Conservation (phyloP, 2,329 filamentous ascomycete species). For the Paecilomyces sp. region DNA sequence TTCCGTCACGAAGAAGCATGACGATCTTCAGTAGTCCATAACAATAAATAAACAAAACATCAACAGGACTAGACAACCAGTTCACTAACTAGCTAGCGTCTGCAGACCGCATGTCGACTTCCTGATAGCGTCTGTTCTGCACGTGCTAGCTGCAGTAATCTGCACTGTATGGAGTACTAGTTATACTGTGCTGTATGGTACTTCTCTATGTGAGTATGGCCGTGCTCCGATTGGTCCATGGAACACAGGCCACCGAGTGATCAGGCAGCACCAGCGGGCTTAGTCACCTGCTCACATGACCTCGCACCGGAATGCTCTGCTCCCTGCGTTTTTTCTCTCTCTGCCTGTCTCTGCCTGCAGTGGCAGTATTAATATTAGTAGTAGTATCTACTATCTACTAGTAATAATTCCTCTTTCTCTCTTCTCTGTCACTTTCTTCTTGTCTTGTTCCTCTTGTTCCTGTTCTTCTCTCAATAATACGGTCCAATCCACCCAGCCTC, state of each 20-base stretch:
- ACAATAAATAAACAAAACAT: too few relatives aligned
- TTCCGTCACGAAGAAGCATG: too few relatives aligned
- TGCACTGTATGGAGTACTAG: too few relatives aligned
- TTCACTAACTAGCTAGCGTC: too few relatives aligned
- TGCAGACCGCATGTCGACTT: too few relatives aligned
- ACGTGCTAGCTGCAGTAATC: too few relatives aligned
- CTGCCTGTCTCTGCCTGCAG: neutral
- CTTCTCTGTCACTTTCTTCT: neutral
- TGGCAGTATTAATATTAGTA: too few relatives aligned
- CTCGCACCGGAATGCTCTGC: neutral
- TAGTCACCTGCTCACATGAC: slow-evolving; percentile 6
- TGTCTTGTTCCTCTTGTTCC: neutral
- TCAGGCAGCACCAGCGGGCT: neutral
- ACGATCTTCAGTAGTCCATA: too few relatives aligned
- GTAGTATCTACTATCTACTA: too few relatives aligned
- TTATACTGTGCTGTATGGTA: neutral
- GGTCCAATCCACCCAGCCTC: neutral
- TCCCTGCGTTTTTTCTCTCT: neutral
- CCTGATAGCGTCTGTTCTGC: neutral
- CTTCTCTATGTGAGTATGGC: neutral
- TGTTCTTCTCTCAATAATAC: neutral
- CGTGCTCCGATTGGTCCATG: neutral
- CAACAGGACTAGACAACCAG: too few relatives aligned
- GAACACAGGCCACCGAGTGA: neutral
- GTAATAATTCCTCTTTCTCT: too few relatives aligned